Conservation (phyloP, 2,329 filamentous ascomycete genomes). For the Ustulina deusta region DNA sequence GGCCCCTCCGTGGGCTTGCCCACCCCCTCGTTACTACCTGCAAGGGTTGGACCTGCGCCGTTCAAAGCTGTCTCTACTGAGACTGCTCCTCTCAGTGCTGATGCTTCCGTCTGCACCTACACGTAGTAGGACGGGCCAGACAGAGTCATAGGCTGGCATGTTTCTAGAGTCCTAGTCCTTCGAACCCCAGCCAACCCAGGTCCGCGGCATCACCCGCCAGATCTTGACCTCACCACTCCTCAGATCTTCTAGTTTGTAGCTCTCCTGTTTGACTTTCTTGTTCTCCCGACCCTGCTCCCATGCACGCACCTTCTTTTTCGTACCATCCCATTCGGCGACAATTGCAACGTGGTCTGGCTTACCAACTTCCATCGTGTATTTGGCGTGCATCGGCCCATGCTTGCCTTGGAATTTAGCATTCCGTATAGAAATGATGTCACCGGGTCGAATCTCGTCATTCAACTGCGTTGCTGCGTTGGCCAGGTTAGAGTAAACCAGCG, state of each 20-base stretch:
- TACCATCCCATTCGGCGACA: conserved; percentile 97
- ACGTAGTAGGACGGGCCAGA: conserved; percentile 47
- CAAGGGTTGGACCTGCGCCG: conserved; percentile 28
- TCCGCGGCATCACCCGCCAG: conserved; percentile 92
- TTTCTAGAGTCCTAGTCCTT: conserved; percentile 61
- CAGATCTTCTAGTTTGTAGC: conserved; percentile 92
- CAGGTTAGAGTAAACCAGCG: conserved; percentile 92
- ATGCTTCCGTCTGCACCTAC: conserved; percentile 46
- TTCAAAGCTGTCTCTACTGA: conserved; percentile 41
- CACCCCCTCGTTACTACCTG: conserved; percentile 20
- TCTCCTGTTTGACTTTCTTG: conserved; percentile 93
- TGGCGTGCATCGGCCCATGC: conserved; percentile 93
- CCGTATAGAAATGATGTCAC: conserved; percentile 92
- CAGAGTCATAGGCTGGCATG: conserved; percentile 42
- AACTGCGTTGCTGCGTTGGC: conserved; percentile 93
- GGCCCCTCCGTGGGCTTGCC: not conserved
- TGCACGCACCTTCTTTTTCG: conserved; percentile 94
- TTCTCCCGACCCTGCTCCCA: conserved; percentile 97
- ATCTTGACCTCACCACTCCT: conserved; percentile 95
- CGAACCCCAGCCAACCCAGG: conserved; percentile 90
- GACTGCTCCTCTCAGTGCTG: conserved; percentile 33
- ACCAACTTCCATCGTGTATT: conserved; percentile 89
- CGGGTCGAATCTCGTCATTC: conserved; percentile 90
- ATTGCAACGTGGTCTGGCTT: conserved; percentile 90
- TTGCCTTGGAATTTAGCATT: conserved; percentile 97